A percentile compares a stretch with the other conserved stretches of the same genome.
Conservation (phyloP, 2,329 filamentous ascomycete genomes). For the Ophiosphaerella narmari region DNA sequence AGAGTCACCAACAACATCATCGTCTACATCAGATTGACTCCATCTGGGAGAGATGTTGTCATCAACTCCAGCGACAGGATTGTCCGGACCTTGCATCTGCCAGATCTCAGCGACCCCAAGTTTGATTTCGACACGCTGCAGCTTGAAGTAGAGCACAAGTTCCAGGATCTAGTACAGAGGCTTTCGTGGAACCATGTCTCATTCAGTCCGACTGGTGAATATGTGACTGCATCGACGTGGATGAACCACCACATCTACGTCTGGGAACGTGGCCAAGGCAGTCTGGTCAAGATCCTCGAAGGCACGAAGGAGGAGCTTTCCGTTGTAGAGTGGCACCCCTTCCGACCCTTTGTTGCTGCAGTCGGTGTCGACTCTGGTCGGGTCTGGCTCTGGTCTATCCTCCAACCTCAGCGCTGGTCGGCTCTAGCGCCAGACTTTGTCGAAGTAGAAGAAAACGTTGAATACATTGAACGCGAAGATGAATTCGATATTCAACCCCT, state of each 20-base stretch:
- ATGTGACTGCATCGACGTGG: conserved; percentile 93
- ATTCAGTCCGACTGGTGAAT: conserved; percentile 92
- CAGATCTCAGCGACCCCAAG: conserved; percentile 67
- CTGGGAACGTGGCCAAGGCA: conserved; percentile 93
- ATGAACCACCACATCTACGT: conserved; percentile 99
- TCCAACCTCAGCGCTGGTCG: conserved; percentile 95
- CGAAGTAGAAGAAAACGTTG: conserved; percentile 97
- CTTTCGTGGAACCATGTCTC: conserved; percentile 97
- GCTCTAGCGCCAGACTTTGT: conserved; percentile 95
- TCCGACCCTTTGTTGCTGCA: conserved; percentile 82
- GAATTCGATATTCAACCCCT: conserved; percentile 98
- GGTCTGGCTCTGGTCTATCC: conserved; percentile 95
- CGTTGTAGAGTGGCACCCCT: conserved; percentile 95
- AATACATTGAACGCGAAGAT: conserved; percentile 93
- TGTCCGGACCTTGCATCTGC: conserved; percentile 88
- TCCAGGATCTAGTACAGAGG: conserved; percentile 94
- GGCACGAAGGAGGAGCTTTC: conserved; percentile 96
- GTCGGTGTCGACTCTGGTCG: conserved; percentile 91
- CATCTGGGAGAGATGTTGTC: conserved; percentile 83
- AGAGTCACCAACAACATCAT: conserved; percentile 87
- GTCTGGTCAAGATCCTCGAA: conserved; percentile 93
- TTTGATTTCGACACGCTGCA: conserved; percentile 85
- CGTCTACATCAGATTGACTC: conserved; percentile 81
- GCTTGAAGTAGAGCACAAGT: conserved; percentile 93
- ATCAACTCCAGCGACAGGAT: conserved; percentile 95